phyloP scores from a whole-genome alignment of 108 stramenopile species.

The Cyclotella cryptica region DNA sequence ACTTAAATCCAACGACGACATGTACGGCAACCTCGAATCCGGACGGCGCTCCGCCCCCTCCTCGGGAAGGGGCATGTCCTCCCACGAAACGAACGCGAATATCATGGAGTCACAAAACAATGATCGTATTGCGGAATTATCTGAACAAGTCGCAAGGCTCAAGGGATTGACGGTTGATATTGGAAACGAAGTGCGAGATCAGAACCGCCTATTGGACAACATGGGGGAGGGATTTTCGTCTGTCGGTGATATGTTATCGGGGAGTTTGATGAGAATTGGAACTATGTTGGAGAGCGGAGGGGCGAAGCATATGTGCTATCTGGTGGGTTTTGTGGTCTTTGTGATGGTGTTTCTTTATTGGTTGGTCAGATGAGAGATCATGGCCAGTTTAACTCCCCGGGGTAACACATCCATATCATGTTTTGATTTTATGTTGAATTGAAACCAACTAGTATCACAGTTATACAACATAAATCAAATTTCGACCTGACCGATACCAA shows the following conservation, averaged over 20 bases:
- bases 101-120: slow-evolving; percentile 91
- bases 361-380: slow-evolving; percentile 49
- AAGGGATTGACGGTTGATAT: slow-evolving; percentile 92
- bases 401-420: too few species aligned
- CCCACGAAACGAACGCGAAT: slow-evolving; percentile 75
- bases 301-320: slow-evolving; percentile 89
- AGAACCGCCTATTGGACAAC: slow-evolving; percentile 84
- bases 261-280: slow-evolving; percentile 77
- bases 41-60: slow-evolving; percentile 51
- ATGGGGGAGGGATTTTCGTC: slow-evolving; percentile 86
- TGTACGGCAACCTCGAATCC: slow-evolving; percentile 74
- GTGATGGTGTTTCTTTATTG: slow-evolving; percentile 88
- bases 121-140: slow-evolving; percentile 82
- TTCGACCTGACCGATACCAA: too few species aligned
- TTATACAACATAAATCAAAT: too few species aligned
- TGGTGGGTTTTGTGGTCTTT: slow-evolving; percentile 85
- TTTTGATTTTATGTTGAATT: too few species aligned
- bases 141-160: slow-evolving; percentile 83
- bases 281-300: slow-evolving; percentile 87
- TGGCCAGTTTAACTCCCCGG: too few species aligned
- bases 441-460: too few species aligned
- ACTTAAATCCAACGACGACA: slow-evolving; percentile 48
- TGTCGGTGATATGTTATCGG: slow-evolving; percentile 76
- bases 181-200: slow-evolving; percentile 88
- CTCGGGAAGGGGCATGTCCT: slow-evolving; percentile 51